phyloP scores from a whole-genome alignment of 148 eudicot genomes.

The Fagopyrum tataricum region DNA sequence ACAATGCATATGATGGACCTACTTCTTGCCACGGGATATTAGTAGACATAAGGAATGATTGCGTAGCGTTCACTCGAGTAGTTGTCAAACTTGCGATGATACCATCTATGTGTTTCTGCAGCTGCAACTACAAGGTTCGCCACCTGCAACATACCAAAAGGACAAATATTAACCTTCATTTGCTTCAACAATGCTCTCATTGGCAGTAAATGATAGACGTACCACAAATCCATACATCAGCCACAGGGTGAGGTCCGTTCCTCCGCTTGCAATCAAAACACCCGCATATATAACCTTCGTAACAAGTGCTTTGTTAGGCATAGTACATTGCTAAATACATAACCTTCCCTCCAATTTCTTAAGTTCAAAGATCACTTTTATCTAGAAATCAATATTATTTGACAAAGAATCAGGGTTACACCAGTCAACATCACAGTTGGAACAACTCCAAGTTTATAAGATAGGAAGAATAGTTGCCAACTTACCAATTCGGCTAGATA shows the following conservation, averaged over 20 bases:
- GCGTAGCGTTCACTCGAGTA: constrained; percentile 61
- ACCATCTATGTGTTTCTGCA: constrained; percentile 88
- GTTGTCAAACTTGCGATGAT: constrained; percentile 63
- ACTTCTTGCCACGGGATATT: background rate
- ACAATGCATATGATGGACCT: too few relatives aligned
- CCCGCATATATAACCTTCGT: constrained; percentile 84
- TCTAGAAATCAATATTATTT: too few relatives aligned
- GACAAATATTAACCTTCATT: background rate
- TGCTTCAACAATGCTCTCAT: background rate
- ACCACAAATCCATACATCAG: constrained; percentile 83
- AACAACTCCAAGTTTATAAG: too few relatives aligned
- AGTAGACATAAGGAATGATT: constrained; percentile 58
- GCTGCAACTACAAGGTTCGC: constrained; percentile 80
- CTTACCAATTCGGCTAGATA: constrained; percentile 86
- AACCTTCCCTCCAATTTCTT: too few relatives aligned
- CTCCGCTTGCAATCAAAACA: constrained; percentile 74
- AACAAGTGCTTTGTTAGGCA: background rate
- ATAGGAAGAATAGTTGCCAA: constrained; percentile 2
- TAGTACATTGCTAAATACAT: too few relatives aligned
- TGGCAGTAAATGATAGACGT: background rate
- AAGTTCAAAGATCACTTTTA: too few relatives aligned
- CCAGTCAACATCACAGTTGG: too few relatives aligned
- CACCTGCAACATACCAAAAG: constrained; percentile 42
- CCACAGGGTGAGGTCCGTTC: constrained; percentile 71
- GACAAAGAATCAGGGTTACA: too few relatives aligned